These are phyloP conservation scores for Carex littledalei DNA, from an alignment of 176 grass and related monocot species.

Conservation along the genomic window DNA sequence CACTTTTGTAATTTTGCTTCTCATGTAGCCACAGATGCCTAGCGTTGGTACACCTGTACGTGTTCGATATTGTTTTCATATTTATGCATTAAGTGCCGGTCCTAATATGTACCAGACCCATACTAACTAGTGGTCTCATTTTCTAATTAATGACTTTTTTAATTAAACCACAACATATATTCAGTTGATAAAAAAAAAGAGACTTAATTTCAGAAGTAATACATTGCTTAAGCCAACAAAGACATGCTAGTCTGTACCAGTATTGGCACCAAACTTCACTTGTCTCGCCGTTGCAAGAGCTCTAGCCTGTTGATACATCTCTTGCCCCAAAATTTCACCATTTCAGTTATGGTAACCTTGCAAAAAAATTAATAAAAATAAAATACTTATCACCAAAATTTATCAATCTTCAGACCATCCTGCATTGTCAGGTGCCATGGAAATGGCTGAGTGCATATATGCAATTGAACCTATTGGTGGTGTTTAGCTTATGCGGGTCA, in stretches of 20 bases:
- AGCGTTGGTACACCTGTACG: slow-evolving; percentile 41
- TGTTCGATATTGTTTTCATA: slow-evolving; percentile 42
- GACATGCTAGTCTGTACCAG: neutral
- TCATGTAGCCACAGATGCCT: slow-evolving; percentile 10
- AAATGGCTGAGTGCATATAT: no score
- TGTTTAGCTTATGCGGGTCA: no score
- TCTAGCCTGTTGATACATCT: neutral
- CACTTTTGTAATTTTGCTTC: neutral
- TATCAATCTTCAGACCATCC: no score
- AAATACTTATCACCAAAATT: no score
- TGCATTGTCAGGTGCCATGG: no score
- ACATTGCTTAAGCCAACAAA: neutral
- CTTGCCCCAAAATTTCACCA: neutral
- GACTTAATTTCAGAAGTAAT: neutral
- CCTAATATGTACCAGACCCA: slow-evolving; percentile 7
- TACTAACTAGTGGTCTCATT: neutral
- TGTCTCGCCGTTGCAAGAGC: neutral
- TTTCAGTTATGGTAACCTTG: neutral
- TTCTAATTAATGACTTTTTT: neutral
- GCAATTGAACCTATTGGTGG: no score
- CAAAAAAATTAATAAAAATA: slow-evolving; percentile 26
- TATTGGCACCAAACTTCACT: neutral
- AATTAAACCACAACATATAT: neutral
- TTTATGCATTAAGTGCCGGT: slow-evolving; percentile 30
- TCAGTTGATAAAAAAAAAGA: neutral